These are phyloP conservation scores for Fusarium hainanense DNA, from an alignment of 2,329 filamentous ascomycete genomes.

Conservation along the genomic window DNA sequence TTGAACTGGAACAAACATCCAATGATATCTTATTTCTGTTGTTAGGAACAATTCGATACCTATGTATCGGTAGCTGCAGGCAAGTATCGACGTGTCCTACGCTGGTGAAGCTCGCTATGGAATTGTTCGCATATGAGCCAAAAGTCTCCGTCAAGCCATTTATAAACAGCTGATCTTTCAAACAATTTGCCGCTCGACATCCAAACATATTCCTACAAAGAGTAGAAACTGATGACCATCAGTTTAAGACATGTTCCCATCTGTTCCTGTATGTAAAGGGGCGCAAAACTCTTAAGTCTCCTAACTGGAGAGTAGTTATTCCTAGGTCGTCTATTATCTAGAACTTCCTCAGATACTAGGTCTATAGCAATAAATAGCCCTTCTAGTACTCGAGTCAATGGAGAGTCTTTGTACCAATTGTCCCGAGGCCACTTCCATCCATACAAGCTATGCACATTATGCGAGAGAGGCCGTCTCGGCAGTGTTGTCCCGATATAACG, in stretches of 20 bases:
- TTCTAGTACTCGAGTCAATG: not conserved
- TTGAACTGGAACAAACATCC: not conserved
- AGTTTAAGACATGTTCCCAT: not conserved
- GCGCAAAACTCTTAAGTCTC: not conserved
- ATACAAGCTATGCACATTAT: not conserved
- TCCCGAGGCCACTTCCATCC: not conserved
- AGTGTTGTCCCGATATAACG: not conserved
- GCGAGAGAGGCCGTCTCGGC: not conserved
- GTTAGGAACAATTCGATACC: not conserved
- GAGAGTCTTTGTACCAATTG: not conserved
- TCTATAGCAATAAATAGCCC: not conserved
- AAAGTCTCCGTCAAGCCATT: not conserved
- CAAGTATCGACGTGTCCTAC: not conserved
- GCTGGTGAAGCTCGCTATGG: not conserved
- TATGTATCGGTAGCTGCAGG: not conserved
- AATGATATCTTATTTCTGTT: not conserved
- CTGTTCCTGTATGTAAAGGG: not conserved
- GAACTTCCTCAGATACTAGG: not conserved
- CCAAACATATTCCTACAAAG: accelerated
- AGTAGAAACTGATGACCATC: not conserved
- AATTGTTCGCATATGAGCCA: not conserved
- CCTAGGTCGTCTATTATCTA: not conserved
- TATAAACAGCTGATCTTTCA: not conserved
- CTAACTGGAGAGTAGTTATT: not conserved
- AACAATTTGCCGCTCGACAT: not conserved